These are phyloP conservation scores for Stachybotrys chlorohalonatus DNA, from an alignment of 2,329 filamentous ascomycete genomes.

Conservation along the genomic window DNA sequence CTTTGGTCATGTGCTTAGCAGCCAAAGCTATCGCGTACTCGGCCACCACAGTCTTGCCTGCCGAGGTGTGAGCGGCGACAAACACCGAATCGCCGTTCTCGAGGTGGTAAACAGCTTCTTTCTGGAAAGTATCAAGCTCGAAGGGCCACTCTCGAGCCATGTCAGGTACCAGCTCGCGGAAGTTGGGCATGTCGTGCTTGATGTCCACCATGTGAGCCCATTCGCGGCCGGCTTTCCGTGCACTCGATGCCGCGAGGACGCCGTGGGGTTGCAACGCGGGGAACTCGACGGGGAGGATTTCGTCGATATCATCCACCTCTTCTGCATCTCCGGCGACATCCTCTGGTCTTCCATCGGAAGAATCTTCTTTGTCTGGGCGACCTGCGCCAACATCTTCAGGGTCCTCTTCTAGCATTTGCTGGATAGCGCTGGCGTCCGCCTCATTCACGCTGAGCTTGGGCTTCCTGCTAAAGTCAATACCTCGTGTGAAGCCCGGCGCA, in stretches of 20 bases:
- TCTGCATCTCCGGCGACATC: slow-evolving; percentile 23
- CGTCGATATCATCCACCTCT: slow-evolving; percentile 65
- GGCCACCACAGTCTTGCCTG: slow-evolving; percentile 95
- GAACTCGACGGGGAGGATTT: slow-evolving; percentile 84
- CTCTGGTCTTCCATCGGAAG: slow-evolving; percentile 10
- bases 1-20: slow-evolving; percentile 98
- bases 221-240: slow-evolving; percentile 69
- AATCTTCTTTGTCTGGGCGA: slow-evolving; percentile 18
- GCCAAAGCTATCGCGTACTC: slow-evolving; percentile 96
- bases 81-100: slow-evolving; percentile 97
- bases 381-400: slow-evolving; percentile 29
- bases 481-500: slow-evolving; percentile 73
- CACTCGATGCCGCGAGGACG: slow-evolving; percentile 60
- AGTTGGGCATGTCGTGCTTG: slow-evolving; percentile 87
- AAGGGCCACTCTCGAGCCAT: slow-evolving; percentile 97
- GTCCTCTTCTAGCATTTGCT: slow-evolving; percentile 49
- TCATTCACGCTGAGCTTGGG: slow-evolving; percentile 42
- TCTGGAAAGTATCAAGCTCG: slow-evolving; percentile 95
- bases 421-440: slow-evolving; percentile 60
- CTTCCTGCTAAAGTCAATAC: slow-evolving; percentile 60
- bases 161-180: slow-evolving; percentile 83
- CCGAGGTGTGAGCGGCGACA: slow-evolving; percentile 93
- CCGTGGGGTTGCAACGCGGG: slow-evolving; percentile 80
- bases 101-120: slow-evolving; percentile 95
- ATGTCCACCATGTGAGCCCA: slow-evolving; percentile 99